Percentiles rank a stretch among this genome's conserved stretches.
phyloP scores from a whole-genome alignment of 371 early-diverging fungal genomes.

The Mucor piriformis region DNA sequence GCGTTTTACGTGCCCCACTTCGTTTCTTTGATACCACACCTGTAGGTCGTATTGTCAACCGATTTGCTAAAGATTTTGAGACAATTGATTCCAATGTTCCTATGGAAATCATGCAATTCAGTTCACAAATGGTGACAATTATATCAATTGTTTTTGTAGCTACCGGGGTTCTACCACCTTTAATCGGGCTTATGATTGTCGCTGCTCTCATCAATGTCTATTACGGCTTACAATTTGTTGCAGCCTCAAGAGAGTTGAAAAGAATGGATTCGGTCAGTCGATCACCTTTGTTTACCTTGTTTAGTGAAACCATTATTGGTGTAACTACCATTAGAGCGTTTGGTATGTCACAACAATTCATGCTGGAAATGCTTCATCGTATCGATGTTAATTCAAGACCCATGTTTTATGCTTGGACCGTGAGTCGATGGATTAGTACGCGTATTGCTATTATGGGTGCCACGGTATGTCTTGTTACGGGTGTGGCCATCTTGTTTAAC shows the following conservation, averaged over 20 bases:
- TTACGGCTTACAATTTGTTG: constrained; percentile 58
- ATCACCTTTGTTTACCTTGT: constrained; percentile 72
- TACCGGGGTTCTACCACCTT: constrained; percentile 55
- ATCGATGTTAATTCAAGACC: constrained; percentile 69
- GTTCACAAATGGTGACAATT: constrained; percentile 57
- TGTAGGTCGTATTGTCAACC: constrained; percentile 76
- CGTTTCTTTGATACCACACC: constrained; percentile 49
- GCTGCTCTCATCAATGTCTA: constrained; percentile 47
- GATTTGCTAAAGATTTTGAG: constrained; percentile 59
- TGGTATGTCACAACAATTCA: constrained; percentile 63
- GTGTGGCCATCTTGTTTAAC: constrained; percentile 47
- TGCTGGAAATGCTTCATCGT: constrained; percentile 47
- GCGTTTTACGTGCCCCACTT: constrained; percentile 33
- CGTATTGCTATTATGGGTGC: constrained; percentile 73
- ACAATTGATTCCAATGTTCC: constrained; percentile 49
- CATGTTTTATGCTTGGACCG: constrained; percentile 70
- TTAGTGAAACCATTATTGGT: constrained; percentile 67
- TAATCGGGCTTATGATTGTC: constrained; percentile 37
- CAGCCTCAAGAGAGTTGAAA: constrained; percentile 72
- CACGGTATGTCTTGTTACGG: constrained; percentile 62
- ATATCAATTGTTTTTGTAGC: constrained; percentile 61
- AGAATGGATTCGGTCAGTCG: constrained; percentile 71
- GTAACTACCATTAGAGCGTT: constrained; percentile 76
- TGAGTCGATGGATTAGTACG: constrained; percentile 81
- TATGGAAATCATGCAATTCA: constrained; percentile 46